Conservation (phyloP, 1,139 yeast genomes). For the Yamadazyma diddensiae region DNA sequence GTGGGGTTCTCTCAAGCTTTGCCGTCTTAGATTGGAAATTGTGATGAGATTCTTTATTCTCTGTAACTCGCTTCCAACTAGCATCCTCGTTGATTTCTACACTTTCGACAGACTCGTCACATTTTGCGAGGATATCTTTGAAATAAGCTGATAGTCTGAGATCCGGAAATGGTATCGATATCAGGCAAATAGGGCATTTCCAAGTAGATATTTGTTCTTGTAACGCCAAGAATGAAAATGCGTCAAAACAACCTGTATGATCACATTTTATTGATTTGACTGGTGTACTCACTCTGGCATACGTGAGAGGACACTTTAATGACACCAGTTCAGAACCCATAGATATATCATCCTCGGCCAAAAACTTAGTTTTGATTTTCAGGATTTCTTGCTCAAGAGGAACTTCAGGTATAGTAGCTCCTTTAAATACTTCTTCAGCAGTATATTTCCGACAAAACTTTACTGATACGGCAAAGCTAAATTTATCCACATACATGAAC, state of each 20-base stretch:
- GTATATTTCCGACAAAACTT: conserved; percentile 51
- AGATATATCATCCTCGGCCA: conserved; percentile 53
- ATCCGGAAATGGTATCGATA: conserved; percentile 41
- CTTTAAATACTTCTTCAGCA: conserved; percentile 30
- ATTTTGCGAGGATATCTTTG: conserved; percentile 43
- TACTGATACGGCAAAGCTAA: conserved; percentile 44
- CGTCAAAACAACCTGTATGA: conserved; percentile 76
- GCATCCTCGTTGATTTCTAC: conserved; percentile 60
- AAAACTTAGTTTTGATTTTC: conserved; percentile 41
- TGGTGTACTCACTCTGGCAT: conserved; percentile 59
- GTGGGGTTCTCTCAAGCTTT: too few species aligned
- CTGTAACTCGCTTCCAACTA: conserved; percentile 38
- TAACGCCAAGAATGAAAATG: conserved; percentile 52
- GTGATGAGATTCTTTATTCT: conserved; percentile 14
- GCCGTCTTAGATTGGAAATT: too few species aligned
- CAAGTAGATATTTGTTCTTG: conserved; percentile 65
- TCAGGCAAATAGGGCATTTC: conserved; percentile 67
- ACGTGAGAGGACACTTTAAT: conserved; percentile 63
- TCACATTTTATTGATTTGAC: conserved; percentile 56
- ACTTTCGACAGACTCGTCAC: conserved; percentile 46
- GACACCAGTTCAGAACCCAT: conserved; percentile 57
- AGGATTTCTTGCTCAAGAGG: conserved; percentile 5
- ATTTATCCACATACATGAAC: conserved; percentile 52
- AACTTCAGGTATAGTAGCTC: conserved; percentile 14
- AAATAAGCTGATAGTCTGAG: conserved; percentile 63